Evolutionary conservation across 257 asterid genomes (phyloP), one percentile per base, ranked within the genome.

Genomic region (Osmanthus fragrans): DNA sequence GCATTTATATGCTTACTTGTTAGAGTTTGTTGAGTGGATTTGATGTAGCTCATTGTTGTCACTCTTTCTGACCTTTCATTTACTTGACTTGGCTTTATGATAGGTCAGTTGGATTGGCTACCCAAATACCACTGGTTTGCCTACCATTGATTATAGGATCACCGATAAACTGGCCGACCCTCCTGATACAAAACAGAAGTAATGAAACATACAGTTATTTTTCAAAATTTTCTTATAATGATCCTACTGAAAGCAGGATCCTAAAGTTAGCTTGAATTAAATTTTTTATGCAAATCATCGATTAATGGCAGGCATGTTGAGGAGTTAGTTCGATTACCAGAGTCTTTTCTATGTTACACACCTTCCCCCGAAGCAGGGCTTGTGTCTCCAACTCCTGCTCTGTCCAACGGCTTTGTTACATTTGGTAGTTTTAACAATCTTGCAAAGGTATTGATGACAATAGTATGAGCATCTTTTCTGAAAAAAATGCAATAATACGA

Each of bases 41-140:
- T 45, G 19, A 30, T 51, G 45, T 66, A 27, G 42, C 23, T 45
- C 23, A 58, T 19, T 58, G 13, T 64, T 66, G 2, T 30, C 40
- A 12, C 58, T 63, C 60, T 72, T 74, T 81, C 78, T 65, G 60
- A 75, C 85, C 40, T 13, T 39, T 39, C 45, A 9, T 39, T 39
- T 39, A 39, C 72, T 76, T 84, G 79, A 39, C 72, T 76, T 84
- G 79, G 40, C 72, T 76, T 65, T 83, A 78, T 15, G 51, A 45
- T 81, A 96, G 99, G 99, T 92, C 74, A 96, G 98, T 73, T 96
- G 99, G 99, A 96, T 96, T 84, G 99, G 99, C 81, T 96, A 96
- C 88, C 99, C 98, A 67, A 96, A 96, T 81, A 96, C 99, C 71
- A 93, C 99, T 76, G 99, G 99, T 76, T 88, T 96, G 87, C 99